These are phyloP conservation scores for Venturia effusa DNA, from an alignment of 2,329 filamentous ascomycete species.

Conservation along the genomic window DNA sequence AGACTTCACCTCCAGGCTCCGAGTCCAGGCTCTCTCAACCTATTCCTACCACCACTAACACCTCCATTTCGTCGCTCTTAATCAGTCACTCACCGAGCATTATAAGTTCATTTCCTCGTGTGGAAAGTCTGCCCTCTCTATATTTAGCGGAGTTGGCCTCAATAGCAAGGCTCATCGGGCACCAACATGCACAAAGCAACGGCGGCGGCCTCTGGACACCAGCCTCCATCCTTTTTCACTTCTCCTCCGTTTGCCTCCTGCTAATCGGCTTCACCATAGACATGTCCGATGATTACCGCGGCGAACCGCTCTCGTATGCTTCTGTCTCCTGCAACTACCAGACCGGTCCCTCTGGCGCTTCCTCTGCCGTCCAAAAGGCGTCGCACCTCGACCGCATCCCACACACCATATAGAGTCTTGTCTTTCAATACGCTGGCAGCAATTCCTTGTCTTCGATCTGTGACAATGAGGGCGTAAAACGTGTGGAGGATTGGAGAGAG, in stretches of 20 bases:
- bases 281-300: not conserved
- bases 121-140: not conserved
- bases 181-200: not conserved
- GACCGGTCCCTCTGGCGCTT: not conserved
- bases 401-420: not conserved
- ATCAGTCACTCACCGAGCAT: not conserved
- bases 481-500: not conserved
- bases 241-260: not conserved
- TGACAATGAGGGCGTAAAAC: not conserved
- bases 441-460: no score
- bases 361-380: not conserved
- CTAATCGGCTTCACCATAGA: not conserved
- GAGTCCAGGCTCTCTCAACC: not conserved
- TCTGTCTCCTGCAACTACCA: not conserved
- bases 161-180: not conserved
- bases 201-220: not conserved
- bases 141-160: not conserved
- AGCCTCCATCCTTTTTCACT: not conserved
- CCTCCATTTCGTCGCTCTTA: not conserved
- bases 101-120: not conserved
- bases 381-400: not conserved
- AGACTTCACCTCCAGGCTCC: no score
- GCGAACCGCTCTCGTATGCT: not conserved
- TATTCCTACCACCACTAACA: not conserved
- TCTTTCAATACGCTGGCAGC: not conserved